Conservation (phyloP, 768 basidiomycete genomes). For the Mycena leptocephala region DNA sequence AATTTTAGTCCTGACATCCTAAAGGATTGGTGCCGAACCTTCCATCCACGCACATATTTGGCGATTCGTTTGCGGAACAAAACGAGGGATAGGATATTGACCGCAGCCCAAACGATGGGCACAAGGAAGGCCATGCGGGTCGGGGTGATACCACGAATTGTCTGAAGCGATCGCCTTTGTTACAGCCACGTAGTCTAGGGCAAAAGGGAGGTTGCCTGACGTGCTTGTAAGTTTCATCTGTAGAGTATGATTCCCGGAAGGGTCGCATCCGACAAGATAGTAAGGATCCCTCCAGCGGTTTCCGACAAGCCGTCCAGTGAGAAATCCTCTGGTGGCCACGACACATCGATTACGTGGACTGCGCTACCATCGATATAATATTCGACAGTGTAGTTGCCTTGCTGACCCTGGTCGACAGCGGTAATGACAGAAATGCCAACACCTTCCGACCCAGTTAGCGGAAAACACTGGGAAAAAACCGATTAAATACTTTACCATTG, state of each 20-base stretch:
- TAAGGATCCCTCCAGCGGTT: slow-evolving; percentile 2
- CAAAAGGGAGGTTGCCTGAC: neutral
- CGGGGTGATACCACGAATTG: slow-evolving; percentile 5
- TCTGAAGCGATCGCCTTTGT: neutral
- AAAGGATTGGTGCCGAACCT: neutral
- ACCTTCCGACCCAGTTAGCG: neutral
- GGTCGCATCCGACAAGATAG: neutral
- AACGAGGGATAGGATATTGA: neutral
- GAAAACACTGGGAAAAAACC: neutral
- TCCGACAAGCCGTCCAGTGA: neutral
- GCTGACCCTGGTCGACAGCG: neutral
- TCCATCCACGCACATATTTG: neutral
- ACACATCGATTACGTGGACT: neutral
- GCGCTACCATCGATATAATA: slow-evolving; percentile 11
- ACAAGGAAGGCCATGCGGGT: neutral
- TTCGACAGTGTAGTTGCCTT: slow-evolving; percentile 8
- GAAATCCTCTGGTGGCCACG: neutral
- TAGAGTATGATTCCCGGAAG: slow-evolving; percentile 7
- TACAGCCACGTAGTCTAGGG: slow-evolving; percentile 9
- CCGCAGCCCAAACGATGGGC: neutral
- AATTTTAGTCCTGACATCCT: neutral
- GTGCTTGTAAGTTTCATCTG: neutral
- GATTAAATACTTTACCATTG: neutral
- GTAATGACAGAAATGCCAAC: neutral
- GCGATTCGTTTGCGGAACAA: neutral